Evolutionary conservation across 2,329 filamentous ascomycete genomes (phyloP).

Genomic region (Fonsecaea multimorphosa): DNA sequence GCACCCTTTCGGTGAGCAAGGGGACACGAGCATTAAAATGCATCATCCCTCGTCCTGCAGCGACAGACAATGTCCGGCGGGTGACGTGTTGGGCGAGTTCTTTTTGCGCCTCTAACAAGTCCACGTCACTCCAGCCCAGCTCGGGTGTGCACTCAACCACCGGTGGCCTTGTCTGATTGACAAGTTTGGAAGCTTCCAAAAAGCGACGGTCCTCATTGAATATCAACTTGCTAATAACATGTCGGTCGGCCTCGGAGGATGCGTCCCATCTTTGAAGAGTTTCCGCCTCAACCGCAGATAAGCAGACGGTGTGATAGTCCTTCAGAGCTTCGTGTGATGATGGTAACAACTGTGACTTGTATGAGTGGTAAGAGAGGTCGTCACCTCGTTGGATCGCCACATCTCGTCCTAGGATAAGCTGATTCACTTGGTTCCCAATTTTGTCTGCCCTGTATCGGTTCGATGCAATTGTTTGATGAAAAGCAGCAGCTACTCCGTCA

Average conservation of each 20-base stretch:
- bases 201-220: constrained; percentile 92
- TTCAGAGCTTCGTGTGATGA: constrained; percentile 66
- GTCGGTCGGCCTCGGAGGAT: constrained; percentile 80
- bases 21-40: constrained; percentile 88
- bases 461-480: constrained; percentile 79
- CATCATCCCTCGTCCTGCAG: constrained; percentile 83
- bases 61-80: constrained; percentile 84
- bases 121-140: constrained; percentile 80
- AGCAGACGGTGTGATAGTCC: constrained; percentile 79
- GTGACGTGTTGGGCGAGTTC: constrained; percentile 85
- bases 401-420: constrained; percentile 2
- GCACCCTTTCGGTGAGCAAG: constrained; percentile 88
- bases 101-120: constrained; percentile 91
- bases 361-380: constrained; percentile 5
- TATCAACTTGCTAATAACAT: constrained; percentile 80
- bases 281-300: constrained; percentile 55
- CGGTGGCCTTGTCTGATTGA: constrained; percentile 84
- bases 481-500: constrained; percentile 77
- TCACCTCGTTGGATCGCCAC: not conserved
- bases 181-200: constrained; percentile 79
- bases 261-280: constrained; percentile 70
- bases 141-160: constrained; percentile 77
- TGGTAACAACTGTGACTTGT: constrained; percentile 17
- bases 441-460: constrained; percentile 15
- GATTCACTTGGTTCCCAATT: not conserved